These are phyloP conservation scores for Vishniacozyma victoriae DNA, from an alignment of 768 basidiomycete species.

Conservation along the genomic window DNA sequence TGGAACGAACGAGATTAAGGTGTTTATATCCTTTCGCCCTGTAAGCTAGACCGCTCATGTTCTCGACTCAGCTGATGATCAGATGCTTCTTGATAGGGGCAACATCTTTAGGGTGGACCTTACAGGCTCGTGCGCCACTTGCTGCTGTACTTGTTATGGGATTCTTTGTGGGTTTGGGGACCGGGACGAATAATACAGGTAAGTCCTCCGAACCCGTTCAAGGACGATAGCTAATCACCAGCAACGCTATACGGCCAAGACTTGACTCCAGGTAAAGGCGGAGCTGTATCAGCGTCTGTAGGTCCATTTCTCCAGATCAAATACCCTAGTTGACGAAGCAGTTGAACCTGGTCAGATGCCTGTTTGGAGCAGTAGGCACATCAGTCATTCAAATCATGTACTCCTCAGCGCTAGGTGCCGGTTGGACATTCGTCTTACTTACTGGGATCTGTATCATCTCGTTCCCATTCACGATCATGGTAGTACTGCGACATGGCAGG, in stretches of 20 bases:
- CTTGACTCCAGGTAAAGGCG: constrained; percentile 43
- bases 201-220: neutral
- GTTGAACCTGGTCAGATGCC: constrained; percentile 44
- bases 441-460: constrained; percentile 26
- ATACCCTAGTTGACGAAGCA: constrained; percentile 1
- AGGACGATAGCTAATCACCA: neutral
- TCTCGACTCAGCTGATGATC: too few species aligned
- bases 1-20: constrained; percentile 20
- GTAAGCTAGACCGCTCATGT: too few species aligned
- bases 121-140: constrained; percentile 33
- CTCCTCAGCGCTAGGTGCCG: constrained; percentile 16
- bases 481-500: constrained; percentile 19
- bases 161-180: constrained; percentile 42
- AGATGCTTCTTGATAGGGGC: too few species aligned
- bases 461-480: constrained; percentile 28
- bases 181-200: constrained; percentile 8
- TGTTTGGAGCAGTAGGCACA: constrained; percentile 39
- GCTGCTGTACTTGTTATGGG: constrained; percentile 42
- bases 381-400: constrained; percentile 31
- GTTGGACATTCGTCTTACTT: constrained; percentile 42
- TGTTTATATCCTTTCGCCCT: too few species aligned
- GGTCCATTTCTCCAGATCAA: constrained; percentile 3
- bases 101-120: constrained; percentile 43
- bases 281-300: constrained; percentile 44
- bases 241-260: constrained; percentile 44